Base-by-base conservation (phyloP, 192 early-diverging fungal species). In the Blastocladiella britannica region DNA sequence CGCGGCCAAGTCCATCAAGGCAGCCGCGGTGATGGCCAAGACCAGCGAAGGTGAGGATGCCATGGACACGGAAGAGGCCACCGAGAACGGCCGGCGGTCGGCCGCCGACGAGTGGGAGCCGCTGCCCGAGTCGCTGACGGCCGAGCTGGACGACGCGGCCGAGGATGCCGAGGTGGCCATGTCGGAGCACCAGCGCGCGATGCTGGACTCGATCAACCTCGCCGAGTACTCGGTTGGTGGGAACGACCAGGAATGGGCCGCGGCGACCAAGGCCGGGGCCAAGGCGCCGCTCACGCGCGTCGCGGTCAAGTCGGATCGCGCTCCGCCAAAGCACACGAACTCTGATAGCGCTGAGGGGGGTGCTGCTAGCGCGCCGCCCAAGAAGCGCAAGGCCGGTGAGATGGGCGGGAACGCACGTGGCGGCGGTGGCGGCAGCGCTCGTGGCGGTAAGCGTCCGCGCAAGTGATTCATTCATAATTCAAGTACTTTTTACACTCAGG, bases 21-120 rank as follows among this genome's bases (percentile, higher is more conserved):
- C 28, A 30, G 61, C 23, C 60, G 78, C 59, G 55, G 63, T 51
- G 53, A 64, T 53, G 43, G 47, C 60, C 27, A 55, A n/a, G 28
- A 29, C 30, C 30, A 51, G 52, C 29, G 24, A 30, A 2, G 57
- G 59, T 51, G 58, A 62, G 26, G 63, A 59, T 29, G 66, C 74
- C 9, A 53, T 53, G 18, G 67, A 65, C 9, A 62, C 66, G 30
- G 59, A 57, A 3, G 53, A 58, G 29, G 53, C 55, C 12, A 61
- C 43, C 52, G 67, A 63, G 24, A 57, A 56, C 30, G 60, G 23
- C 7, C 27, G 53, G 26, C 26, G 43, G 22, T 25, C 58, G 29
- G 28, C 52, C 57, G 92, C 88, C 5, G 81, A 71, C 4, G 73
- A 82, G 6, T 98, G 94, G 94, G 87, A 89, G 43, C 89, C 91